Evolutionary conservation across 129 eudicot species (phyloP).

Genomic region (Ambrosia trifida): DNA sequence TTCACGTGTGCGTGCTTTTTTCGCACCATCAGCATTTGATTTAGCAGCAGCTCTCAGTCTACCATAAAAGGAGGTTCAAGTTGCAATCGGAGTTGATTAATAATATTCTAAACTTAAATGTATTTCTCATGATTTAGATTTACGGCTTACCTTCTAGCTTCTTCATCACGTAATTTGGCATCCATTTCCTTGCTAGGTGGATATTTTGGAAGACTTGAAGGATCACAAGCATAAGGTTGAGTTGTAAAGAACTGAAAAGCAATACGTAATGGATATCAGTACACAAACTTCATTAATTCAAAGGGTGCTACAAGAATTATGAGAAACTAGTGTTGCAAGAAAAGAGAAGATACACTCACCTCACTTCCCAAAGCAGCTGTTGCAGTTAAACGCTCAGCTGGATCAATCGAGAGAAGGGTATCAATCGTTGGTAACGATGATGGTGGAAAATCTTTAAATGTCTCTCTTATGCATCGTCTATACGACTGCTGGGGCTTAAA

Average conservation of each 20-base stretch:
- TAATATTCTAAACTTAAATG: background rate
- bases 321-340: slow-evolving; percentile 2
- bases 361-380: slow-evolving; percentile 75
- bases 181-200: slow-evolving; percentile 99
- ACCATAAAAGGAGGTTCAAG: slow-evolving; percentile 20
- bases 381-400: slow-evolving; percentile 82
- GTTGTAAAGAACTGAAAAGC: slow-evolving; percentile 74
- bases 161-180: slow-evolving; percentile 91
- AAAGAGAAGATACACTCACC: slow-evolving; percentile 45
- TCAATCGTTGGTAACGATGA: slow-evolving; percentile 71
- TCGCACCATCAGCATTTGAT: slow-evolving; percentile 56
- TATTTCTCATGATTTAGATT: slow-evolving; percentile 11
- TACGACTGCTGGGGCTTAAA: slow-evolving; percentile 84
- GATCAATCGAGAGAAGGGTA: slow-evolving; percentile 81
- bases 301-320: background rate
- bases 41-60: slow-evolving; percentile 80
- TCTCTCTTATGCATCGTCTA: slow-evolving; percentile 74
- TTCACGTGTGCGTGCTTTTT: slow-evolving; percentile 63
- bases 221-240: slow-evolving; percentile 88
- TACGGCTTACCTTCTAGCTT: slow-evolving; percentile 77
- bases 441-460: slow-evolving; percentile 81
- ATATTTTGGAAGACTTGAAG: slow-evolving; percentile 89
- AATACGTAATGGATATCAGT: background rate
- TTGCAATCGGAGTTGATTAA: background rate
- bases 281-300: background rate